These are phyloP conservation scores for Exophiala spinifera DNA, from an alignment of 2,329 filamentous ascomycete species.

Conservation along the genomic window DNA sequence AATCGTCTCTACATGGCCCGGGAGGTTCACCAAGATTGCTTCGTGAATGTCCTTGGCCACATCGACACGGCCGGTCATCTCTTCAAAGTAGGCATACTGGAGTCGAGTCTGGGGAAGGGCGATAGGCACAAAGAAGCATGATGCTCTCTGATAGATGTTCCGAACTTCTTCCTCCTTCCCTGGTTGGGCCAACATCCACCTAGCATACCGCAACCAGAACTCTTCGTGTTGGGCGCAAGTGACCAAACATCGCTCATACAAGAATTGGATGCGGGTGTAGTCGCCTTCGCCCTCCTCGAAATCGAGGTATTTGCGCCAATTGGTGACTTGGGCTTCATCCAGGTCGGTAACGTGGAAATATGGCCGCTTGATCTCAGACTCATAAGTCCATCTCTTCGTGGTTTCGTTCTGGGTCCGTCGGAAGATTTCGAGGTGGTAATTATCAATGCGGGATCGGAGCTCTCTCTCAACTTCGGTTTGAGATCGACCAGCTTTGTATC, in stretches of 20 bases:
- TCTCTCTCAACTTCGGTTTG: slow-evolving; percentile 82
- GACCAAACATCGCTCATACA: slow-evolving; percentile 92
- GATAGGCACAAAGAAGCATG: slow-evolving; percentile 81
- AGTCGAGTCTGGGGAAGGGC: slow-evolving; percentile 78
- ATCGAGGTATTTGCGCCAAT: slow-evolving; percentile 95
- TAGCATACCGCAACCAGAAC: slow-evolving; percentile 94
- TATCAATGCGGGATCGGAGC: slow-evolving; percentile 74
- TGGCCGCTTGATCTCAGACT: slow-evolving; percentile 88
- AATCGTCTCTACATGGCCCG: slow-evolving; percentile 82
- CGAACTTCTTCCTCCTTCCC: slow-evolving; percentile 85
- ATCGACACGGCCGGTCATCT: slow-evolving; percentile 72
- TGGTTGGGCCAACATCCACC: slow-evolving; percentile 83
- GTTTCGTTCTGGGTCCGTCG: slow-evolving; percentile 80
- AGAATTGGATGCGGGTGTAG: slow-evolving; percentile 68
- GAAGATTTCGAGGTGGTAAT: slow-evolving; percentile 76
- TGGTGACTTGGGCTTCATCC: slow-evolving; percentile 76
- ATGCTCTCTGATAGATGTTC: slow-evolving; percentile 85
- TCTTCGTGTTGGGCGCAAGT: slow-evolving; percentile 94
- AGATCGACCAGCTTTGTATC: slow-evolving; percentile 53
- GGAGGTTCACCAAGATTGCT: slow-evolving; percentile 71
- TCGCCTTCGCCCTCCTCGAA: slow-evolving; percentile 88
- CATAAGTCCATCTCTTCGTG: slow-evolving; percentile 89
- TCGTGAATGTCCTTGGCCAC: slow-evolving; percentile 82
- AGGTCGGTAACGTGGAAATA: slow-evolving; percentile 97
- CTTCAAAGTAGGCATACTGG: slow-evolving; percentile 93